Base-by-base conservation (phyloP, 352 stramenopile species). In the Pythium aphanidermatum region DNA sequence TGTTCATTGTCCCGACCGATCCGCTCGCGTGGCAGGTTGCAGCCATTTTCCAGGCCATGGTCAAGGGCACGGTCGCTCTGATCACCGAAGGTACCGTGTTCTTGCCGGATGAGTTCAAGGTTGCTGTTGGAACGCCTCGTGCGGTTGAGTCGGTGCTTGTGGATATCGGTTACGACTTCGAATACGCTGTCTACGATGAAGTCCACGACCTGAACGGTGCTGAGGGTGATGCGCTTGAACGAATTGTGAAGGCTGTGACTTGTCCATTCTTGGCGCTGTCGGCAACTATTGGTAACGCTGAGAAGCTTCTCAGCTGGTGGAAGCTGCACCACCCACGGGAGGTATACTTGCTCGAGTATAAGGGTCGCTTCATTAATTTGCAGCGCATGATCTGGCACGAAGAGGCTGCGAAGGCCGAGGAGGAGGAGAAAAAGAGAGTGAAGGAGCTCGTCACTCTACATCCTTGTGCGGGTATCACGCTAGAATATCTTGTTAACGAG, bases 171-270 rank as follows among this genome's bases (percentile, higher is more conserved):
- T 92, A 91, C 41, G 86, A 95, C 54, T 99, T 99, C 69, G 90
- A 98, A 54, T 99, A 98, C 68, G 88, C 96, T 2, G 94, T 99
- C 23, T 97, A 98, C 55, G 96, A 99, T 70, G 96, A 99, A 69
- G 95, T 99, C 5, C 96, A 99, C 68, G 96, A 96, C 44, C 64
- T 99, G 33, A 98, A 99, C 69, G 96, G 96, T 37, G 77, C 93
- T 0, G 96, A 99, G 60, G 96, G 96, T 47, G 95, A 96, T 63
- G 91, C 95, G 4, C 69, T 98, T n/a, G 93, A 98, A 68, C 83
- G 95, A 37, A 96, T 98, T 47, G 84, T 98, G 42, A 97, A 96
- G 64, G 75, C 79, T 10, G 91, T 95, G 35, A 96, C 88, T 49
- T 99, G 96, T 52, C 95, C 95, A 13, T 97, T 98, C 56, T 61